Percentiles rank a stretch among this genome's conserved stretches.
Conservation (phyloP, 2,329 filamentous ascomycete species). For the Scedosporium dehoogii region DNA sequence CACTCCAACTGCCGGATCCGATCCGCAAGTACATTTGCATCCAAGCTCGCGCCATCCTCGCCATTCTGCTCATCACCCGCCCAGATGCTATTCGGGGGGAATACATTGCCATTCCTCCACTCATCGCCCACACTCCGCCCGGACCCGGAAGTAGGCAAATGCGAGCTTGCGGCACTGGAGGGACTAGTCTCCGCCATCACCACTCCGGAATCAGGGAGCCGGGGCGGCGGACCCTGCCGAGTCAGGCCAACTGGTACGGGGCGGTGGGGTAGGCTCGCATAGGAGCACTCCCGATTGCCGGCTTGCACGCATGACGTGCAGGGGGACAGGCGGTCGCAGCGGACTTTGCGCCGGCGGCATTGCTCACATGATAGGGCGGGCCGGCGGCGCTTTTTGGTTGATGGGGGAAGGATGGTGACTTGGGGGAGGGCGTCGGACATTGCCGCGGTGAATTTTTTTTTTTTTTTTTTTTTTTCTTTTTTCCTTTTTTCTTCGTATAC, state of each 20-base stretch:
- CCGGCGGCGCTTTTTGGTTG: conserved; percentile 26
- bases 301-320: conserved; percentile 51
- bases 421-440: background rate
- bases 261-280: conserved; percentile 18
- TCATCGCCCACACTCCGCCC: background rate
- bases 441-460: background rate
- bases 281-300: conserved; percentile 44
- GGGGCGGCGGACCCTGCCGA: background rate
- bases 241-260: background rate
- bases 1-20: conserved; percentile 1
- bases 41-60: background rate
- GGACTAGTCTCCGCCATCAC: background rate
- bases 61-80: background rate
- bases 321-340: conserved; percentile 48
- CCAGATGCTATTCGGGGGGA: background rate
- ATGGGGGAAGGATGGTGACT: background rate
- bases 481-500: background rate
- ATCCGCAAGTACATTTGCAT: background rate
- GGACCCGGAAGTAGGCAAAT: background rate
- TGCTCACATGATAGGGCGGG: conserved; percentile 41
- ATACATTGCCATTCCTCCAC: background rate
- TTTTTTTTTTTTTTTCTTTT: too few species aligned
- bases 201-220: background rate
- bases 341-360: conserved; percentile 51
- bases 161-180: background rate